Evolutionary conservation across 2,329 filamentous ascomycete genomes (phyloP), one percentile per base, ranked within the genome.

Genomic region (Talaromyces sp.): DNA sequence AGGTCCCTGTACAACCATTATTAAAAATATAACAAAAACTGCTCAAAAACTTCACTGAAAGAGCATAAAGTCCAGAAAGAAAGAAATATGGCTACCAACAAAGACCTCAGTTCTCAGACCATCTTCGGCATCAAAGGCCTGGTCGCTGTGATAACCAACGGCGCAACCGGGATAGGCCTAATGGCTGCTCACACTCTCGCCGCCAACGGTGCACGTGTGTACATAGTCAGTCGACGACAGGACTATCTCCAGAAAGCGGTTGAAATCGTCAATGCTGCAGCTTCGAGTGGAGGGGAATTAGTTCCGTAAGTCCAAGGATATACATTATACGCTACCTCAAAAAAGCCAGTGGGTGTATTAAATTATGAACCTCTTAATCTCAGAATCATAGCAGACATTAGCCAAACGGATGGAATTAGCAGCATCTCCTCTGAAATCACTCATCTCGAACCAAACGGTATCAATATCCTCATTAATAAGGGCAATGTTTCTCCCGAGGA

Each of bases 371-470:
- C 5, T 14, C 50, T 26, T 14, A 49, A 19, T 19, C 19, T 3
- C 8, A 46, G 43, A 3, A 46, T 46, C 43, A 46, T 73, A 24
- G 76, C 78, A 62, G 81, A 84, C 64, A 77, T 82, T 41, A 80
- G 78, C 63, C 76, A 77, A 19, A 84, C 84, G 64, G 74, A 80
- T 10, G 81, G 82, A 50, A 74, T 81, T 24, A 73, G 77, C 62
- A 72, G 71, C 10, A 70, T 82, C 9, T 80, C 79, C 55, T 77
- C 80, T 63, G 78, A 84, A 68, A 76, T 84, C 62, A 74, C 78
- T 66, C 78, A 80, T 60, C 79, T 80, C 61, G 82, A 85, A 65
- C 72, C 78, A 1, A 77, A 79, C 8, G 82, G 82, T 4, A 80
- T 85, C 31, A 81, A 85, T 59, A 67, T 85, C 50, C 65, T 72